A percentile compares a stretch with the other conserved stretches of the same genome.
These are phyloP conservation scores for Kazachstania viticola DNA, from an alignment of 805 yeast species.

Conservation along the genomic window DNA sequence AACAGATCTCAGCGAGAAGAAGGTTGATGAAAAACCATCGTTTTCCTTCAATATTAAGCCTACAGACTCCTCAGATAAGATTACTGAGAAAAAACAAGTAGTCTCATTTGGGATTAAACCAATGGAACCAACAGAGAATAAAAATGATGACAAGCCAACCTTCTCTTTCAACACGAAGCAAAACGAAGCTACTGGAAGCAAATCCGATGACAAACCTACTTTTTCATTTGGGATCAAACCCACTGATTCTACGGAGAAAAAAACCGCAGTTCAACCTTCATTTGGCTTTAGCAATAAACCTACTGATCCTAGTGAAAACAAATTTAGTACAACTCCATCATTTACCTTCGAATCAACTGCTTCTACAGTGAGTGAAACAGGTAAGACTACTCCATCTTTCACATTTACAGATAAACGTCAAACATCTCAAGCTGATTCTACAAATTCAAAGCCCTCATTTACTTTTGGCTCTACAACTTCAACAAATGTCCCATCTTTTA, in stretches of 20 bases:
- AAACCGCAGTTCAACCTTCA: constrained; percentile 10
- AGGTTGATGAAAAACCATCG: background rate
- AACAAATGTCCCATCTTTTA: constrained; percentile 10
- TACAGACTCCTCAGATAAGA: too few species aligned
- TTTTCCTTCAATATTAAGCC: background rate
- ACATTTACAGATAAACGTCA: too few species aligned
- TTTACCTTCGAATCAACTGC: constrained; percentile 14
- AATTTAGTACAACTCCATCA: constrained; percentile 12
- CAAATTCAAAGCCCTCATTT: constrained; percentile 9
- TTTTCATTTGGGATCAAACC: background rate
- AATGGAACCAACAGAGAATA: too few species aligned
- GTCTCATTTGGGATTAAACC: too few species aligned
- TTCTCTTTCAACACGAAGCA: background rate
- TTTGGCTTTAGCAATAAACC: constrained; percentile 16
- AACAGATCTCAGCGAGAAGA: background rate
- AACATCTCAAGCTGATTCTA: too few species aligned
- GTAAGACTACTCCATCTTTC: constrained; percentile 1
- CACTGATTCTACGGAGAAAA: too few species aligned
- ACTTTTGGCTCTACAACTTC: too few species aligned
- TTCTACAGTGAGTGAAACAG: background rate
- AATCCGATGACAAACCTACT: background rate
- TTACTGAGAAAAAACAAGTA: too few species aligned
- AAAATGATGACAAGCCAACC: background rate
- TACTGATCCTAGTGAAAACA: background rate
- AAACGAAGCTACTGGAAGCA: background rate